Percentiles rank a stretch among this genome's conserved stretches.
phyloP scores from a whole-genome alignment of 2,329 filamentous ascomycete species.

The Paraphaeosphaeria sporulosa region DNA sequence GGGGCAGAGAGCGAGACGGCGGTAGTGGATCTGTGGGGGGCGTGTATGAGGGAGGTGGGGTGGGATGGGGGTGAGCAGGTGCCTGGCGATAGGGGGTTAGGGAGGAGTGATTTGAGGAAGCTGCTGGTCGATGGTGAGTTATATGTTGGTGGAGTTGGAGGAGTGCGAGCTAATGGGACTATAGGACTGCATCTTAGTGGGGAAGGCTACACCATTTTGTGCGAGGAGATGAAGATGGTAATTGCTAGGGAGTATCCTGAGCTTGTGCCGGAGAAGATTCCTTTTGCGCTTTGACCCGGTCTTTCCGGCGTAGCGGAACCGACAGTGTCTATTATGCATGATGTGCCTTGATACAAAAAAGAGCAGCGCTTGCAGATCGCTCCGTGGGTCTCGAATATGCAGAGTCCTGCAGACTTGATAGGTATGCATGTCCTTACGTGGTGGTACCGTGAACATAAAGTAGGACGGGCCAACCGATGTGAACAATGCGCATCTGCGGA shows the following conservation, averaged over 20 bases:
- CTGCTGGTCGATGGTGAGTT: conserved; percentile 19
- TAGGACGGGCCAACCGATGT: too few relatives aligned
- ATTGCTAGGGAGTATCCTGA: conserved; percentile 14
- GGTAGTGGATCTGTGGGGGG: conserved; percentile 17
- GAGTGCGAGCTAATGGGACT: not conserved
- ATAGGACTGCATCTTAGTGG: conserved; percentile 15
- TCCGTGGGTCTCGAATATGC: too few relatives aligned
- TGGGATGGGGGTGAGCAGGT: conserved; percentile 13
- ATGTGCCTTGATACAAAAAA: not conserved
- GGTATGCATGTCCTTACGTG: too few relatives aligned
- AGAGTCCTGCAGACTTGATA: too few relatives aligned
- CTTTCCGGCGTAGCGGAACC: conserved; percentile 14
- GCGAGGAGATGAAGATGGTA: conserved; percentile 14
- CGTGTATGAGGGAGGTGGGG: conserved; percentile 18
- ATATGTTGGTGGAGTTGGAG: not conserved
- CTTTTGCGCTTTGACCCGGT: conserved; percentile 20
- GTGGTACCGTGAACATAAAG: too few relatives aligned
- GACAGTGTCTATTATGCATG: not conserved
- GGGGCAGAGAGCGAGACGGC: conserved; percentile 5
- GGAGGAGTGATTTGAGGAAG: conserved; percentile 10
- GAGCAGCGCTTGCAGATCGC: not conserved
- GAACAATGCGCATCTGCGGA: too few relatives aligned
- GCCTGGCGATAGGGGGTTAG: conserved; percentile 15
- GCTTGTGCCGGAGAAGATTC: conserved; percentile 13
- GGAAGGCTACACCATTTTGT: conserved; percentile 15